Evolutionary conservation across 176 grass and related monocot genomes (phyloP).

Genomic region (Bothriochloa decipiens): DNA sequence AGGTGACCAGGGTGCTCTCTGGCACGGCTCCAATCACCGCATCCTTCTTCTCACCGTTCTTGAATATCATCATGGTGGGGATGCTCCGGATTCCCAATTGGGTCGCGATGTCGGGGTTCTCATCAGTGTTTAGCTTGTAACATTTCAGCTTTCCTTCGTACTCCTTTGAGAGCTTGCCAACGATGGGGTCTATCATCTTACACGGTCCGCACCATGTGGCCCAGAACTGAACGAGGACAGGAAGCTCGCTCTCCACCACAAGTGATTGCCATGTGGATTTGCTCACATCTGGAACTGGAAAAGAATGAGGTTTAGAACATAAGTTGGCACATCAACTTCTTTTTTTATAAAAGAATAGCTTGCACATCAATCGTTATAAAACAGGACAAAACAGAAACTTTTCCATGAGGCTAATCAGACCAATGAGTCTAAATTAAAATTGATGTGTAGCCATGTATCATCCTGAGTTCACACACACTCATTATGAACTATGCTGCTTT

Average conservation of each 20-base stretch:
- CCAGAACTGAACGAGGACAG: constrained; percentile 87
- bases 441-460: not conserved
- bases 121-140: constrained; percentile 86
- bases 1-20: constrained; percentile 59
- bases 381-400: constrained; percentile 5
- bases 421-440: not conserved
- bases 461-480: too few relatives aligned
- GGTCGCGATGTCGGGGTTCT: constrained; percentile 70
- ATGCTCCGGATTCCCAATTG: constrained; percentile 78
- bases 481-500: too few relatives aligned
- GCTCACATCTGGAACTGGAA: constrained; percentile 71
- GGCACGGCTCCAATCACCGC: constrained; percentile 81
- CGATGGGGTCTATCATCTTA: constrained; percentile 78
- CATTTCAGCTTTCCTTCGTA: constrained; percentile 85
- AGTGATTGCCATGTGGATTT: constrained; percentile 69
- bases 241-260: constrained; percentile 64
- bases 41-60: constrained; percentile 80
- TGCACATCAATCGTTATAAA: not conserved
- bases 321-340: not conserved
- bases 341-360: not conserved
- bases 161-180: constrained; percentile 75
- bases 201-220: constrained; percentile 93
- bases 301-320: not conserved
- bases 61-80: constrained; percentile 86
- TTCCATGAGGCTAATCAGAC: not conserved